Percentiles rank a stretch among this genome's conserved stretches.
These are phyloP conservation scores for Lasiosphaeria miniovina DNA, from an alignment of 495 filamentous ascomycete genomes.

Conservation along the genomic window DNA sequence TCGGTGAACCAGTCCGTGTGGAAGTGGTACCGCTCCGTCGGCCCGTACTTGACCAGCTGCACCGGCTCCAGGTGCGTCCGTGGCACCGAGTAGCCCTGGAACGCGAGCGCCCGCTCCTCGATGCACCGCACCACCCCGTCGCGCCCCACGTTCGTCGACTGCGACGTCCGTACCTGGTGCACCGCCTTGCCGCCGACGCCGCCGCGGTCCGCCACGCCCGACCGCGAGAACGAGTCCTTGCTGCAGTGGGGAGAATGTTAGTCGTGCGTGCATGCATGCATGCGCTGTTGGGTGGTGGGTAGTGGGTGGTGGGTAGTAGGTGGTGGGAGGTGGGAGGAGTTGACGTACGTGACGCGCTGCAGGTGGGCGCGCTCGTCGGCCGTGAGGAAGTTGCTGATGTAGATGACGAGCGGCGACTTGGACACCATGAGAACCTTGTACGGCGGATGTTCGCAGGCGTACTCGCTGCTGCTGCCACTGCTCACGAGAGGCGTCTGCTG, in stretches of 20 bases:
- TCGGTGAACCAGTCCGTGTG: conserved; percentile 59
- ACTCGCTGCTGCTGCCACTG: conserved; percentile 16
- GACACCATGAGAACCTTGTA: conserved; percentile 53
- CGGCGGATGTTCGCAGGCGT: conserved; percentile 38
- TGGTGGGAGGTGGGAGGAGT: conserved; percentile 8
- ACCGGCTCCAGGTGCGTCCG: conserved; percentile 49
- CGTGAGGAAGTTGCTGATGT: conserved; percentile 50
- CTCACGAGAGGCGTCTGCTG: conserved; percentile 10
- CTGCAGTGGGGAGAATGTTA: conserved; percentile 12
- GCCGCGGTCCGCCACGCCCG: conserved; percentile 35
- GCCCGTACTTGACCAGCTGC: conserved; percentile 52
- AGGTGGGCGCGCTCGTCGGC: conserved; percentile 40
- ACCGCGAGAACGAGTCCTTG: conserved; percentile 40
- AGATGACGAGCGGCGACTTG: conserved; percentile 53
- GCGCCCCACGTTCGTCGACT: conserved; percentile 46
- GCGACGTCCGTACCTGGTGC: conserved; percentile 41
- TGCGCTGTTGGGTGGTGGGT: not conserved
- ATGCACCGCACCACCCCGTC: conserved; percentile 64
- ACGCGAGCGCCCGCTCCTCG: conserved; percentile 62
- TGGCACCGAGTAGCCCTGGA: conserved; percentile 59
- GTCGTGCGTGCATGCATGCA: no score
- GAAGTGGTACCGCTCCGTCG: conserved; percentile 48
- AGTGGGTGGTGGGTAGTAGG: conserved; percentile 2
- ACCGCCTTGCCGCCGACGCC: conserved; percentile 17
- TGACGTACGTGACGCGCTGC: conserved; percentile 38